These are phyloP conservation scores for Climacium dendroides DNA, from an alignment of 225 moss, liverwort and hornwort species.

Conservation along the genomic window DNA sequence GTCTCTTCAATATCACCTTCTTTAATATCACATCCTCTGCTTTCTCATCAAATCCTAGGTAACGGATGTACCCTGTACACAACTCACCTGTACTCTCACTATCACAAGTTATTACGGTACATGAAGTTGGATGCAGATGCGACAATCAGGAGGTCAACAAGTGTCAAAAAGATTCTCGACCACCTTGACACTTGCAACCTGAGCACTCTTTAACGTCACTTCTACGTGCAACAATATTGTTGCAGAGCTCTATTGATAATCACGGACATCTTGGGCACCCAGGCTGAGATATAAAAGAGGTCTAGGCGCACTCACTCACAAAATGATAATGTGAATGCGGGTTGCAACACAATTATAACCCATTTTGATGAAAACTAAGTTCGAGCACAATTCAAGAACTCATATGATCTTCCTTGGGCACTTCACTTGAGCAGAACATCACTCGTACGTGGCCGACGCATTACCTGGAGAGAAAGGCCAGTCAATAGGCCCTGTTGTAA, in stretches of 20 bases:
- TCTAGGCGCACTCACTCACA: not conserved
- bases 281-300: not conserved
- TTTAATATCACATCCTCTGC: not conserved
- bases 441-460: not conserved
- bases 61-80: not conserved
- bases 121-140: not conserved
- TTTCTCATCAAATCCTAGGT: not conserved
- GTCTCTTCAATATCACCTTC: not conserved
- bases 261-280: not conserved
- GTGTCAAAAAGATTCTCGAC: not conserved
- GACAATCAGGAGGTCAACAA: not conserved
- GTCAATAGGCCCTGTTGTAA: slow-evolving; percentile 88
- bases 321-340: not conserved
- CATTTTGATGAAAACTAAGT: not conserved
- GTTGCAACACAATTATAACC: not conserved
- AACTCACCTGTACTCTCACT: not conserved
- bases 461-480: slow-evolving; percentile 75
- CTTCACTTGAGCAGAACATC: not conserved
- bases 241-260: not conserved
- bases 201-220: not conserved
- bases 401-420: not conserved
- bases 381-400: not conserved
- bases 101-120: not conserved
- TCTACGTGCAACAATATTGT: not conserved
- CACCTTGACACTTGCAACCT: not conserved